Evolutionary conservation across 2,329 filamentous ascomycete species (phyloP).

Genomic region (Malbranchea zuffiana): DNA sequence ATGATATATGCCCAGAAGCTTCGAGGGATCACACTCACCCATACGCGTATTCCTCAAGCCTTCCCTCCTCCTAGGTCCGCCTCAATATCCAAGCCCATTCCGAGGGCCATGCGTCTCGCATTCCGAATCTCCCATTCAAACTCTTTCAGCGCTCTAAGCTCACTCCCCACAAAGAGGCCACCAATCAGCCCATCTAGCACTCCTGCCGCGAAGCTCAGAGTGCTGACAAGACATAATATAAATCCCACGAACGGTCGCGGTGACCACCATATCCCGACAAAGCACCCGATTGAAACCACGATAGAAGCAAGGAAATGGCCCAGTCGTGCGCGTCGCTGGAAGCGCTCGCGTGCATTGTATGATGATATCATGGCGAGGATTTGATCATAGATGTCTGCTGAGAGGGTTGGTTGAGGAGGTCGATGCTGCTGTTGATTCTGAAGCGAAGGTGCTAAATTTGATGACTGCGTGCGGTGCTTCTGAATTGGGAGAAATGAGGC

Average conservation of each 20-base stretch:
- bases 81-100: constrained; percentile 16
- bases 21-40: too few relatives aligned
- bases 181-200: constrained; percentile 77
- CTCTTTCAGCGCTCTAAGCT: constrained; percentile 72
- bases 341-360: constrained; percentile 60
- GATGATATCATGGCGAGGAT: constrained; percentile 59
- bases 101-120: constrained; percentile 36
- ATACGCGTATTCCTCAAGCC: too few relatives aligned
- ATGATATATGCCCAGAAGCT: too few relatives aligned
- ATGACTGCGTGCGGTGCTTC: constrained; percentile 7
- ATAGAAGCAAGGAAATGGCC: constrained; percentile 62
- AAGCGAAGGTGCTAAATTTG: constrained; percentile 1
- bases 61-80: constrained; percentile 13
- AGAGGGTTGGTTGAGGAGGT: constrained; percentile 3
- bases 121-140: constrained; percentile 88
- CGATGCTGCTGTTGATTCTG: constrained; percentile 2
- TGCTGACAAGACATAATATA: constrained; percentile 66
- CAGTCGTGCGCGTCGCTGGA: constrained; percentile 61
- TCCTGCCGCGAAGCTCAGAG: constrained; percentile 64
- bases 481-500: constrained; percentile 15
- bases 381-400: constrained; percentile 50
- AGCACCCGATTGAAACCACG: constrained; percentile 58
- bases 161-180: constrained; percentile 72
- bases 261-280: constrained; percentile 78
- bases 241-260: constrained; percentile 68